phyloP scores from a whole-genome alignment of 2,329 filamentous ascomycete genomes.

The Clonostachys chloroleuca region DNA sequence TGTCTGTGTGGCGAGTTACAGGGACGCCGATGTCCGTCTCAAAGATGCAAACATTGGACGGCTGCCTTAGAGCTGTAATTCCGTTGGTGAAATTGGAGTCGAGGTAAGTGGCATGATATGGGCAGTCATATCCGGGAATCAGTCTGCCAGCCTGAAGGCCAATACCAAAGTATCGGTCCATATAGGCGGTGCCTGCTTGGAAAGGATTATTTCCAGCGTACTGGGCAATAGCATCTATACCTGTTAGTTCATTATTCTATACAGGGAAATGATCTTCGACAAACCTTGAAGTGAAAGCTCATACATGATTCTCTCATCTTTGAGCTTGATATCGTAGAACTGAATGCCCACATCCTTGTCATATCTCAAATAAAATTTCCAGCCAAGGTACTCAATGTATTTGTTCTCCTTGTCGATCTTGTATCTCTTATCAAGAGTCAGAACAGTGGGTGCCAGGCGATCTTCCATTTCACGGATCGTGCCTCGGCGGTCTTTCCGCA shows the following conservation, averaged over 20 bases:
- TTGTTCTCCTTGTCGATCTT: constrained; percentile 9
- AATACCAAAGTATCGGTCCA: constrained; percentile 41
- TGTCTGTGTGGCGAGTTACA: constrained; percentile 40
- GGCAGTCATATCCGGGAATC: constrained; percentile 44
- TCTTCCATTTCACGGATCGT: constrained; percentile 7
- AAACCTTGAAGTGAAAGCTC: constrained; percentile 42
- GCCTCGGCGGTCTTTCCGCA: constrained; percentile 9
- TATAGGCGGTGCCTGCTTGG: constrained; percentile 34
- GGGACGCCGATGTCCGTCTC: constrained; percentile 44
- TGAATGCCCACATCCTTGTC: constrained; percentile 39
- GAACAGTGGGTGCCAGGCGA: constrained; percentile 6
- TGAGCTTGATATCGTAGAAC: constrained; percentile 47
- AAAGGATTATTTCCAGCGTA: constrained; percentile 40
- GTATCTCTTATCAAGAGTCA: constrained; percentile 8
- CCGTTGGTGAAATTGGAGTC: constrained; percentile 35
- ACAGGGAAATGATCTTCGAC: constrained; percentile 3
- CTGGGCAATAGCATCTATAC: constrained; percentile 42
- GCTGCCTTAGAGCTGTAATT: constrained; percentile 34
- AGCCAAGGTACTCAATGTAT: constrained; percentile 10
- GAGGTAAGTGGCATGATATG: constrained; percentile 39
- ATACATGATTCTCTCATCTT: constrained; percentile 50
- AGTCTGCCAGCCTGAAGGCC: constrained; percentile 36
- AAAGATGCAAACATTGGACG: constrained; percentile 50
- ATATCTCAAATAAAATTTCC: constrained; percentile 44
- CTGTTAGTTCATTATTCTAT: constrained; percentile 17